Conservation (phyloP, 352 stramenopile species). For the Phytophthora megakarya region DNA sequence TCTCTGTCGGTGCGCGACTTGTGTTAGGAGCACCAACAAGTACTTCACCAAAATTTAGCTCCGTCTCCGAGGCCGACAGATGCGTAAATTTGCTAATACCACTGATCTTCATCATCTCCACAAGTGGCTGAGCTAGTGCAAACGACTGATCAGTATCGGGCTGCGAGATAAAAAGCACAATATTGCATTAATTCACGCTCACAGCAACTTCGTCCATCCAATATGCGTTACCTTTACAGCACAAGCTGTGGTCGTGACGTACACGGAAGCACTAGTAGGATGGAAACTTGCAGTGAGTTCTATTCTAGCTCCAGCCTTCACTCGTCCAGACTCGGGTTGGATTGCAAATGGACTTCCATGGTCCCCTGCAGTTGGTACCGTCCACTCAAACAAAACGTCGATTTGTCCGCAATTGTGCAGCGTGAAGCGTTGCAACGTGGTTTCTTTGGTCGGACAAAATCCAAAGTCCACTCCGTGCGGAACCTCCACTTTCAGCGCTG, state of each 20-base stretch:
- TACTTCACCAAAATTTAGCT: constrained; percentile 87
- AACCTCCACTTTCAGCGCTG: constrained; percentile 63
- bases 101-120: constrained; percentile 85
- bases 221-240: constrained; percentile 49
- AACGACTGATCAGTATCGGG: constrained; percentile 33
- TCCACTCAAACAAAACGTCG: constrained; percentile 86
- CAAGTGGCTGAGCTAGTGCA: constrained; percentile 22
- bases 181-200: background rate
- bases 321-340: constrained; percentile 62
- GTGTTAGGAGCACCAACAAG: constrained; percentile 64
- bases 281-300: constrained; percentile 79
- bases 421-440: constrained; percentile 65
- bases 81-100: constrained; percentile 91
- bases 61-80: constrained; percentile 76
- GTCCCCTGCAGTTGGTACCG: constrained; percentile 58
- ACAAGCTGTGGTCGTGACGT: constrained; percentile 81
- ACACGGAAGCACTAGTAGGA: constrained; percentile 79
- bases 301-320: constrained; percentile 65
- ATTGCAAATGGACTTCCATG: constrained; percentile 82
- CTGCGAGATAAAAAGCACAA: constrained; percentile 24
- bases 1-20: constrained; percentile 54
- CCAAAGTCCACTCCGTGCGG: constrained; percentile 83
- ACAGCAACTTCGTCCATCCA: background rate
- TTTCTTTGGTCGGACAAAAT: constrained; percentile 90
- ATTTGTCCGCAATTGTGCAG: constrained; percentile 91